These are phyloP conservation scores for Solanum etuberosum DNA, from an alignment of 257 asterid species.

Conservation along the genomic window DNA sequence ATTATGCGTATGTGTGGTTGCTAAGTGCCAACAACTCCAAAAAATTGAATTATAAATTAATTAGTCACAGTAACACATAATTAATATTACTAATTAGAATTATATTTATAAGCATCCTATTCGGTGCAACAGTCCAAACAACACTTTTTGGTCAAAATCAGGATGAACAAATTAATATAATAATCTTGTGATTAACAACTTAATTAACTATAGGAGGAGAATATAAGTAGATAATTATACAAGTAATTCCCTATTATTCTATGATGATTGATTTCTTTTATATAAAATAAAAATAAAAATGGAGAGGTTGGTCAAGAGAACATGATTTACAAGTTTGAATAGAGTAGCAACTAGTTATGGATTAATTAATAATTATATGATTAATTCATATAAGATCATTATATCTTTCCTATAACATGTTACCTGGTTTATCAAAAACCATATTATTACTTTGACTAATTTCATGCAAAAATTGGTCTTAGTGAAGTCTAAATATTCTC, in stretches of 20 bases:
- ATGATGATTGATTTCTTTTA: neutral
- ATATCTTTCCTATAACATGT: neutral
- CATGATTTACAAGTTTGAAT: neutral
- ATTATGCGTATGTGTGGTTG: neutral
- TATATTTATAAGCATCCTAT: neutral
- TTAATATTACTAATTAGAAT: neutral
- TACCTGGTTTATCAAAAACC: neutral
- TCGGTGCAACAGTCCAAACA: slow-evolving; percentile 3
- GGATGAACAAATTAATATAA: neutral
- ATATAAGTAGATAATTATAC: neutral
- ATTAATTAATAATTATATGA: neutral
- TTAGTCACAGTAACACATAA: neutral
- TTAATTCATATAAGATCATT: neutral
- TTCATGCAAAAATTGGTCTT: neutral
- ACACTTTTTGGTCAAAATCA: slow-evolving; percentile 2
- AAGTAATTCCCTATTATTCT: neutral
- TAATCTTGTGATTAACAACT: neutral
- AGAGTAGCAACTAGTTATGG: neutral
- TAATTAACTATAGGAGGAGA: neutral
- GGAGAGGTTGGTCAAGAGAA: neutral
- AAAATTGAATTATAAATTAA: neutral
- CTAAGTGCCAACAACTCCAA: neutral
- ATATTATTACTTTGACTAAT: neutral
- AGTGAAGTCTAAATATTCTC: neutral
- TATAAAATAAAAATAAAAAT: no score